Percentiles rank a stretch among this genome's conserved stretches.
These are phyloP conservation scores for Tetraselmis chui DNA, from an alignment of 139 green algal species.

Conservation along the genomic window DNA sequence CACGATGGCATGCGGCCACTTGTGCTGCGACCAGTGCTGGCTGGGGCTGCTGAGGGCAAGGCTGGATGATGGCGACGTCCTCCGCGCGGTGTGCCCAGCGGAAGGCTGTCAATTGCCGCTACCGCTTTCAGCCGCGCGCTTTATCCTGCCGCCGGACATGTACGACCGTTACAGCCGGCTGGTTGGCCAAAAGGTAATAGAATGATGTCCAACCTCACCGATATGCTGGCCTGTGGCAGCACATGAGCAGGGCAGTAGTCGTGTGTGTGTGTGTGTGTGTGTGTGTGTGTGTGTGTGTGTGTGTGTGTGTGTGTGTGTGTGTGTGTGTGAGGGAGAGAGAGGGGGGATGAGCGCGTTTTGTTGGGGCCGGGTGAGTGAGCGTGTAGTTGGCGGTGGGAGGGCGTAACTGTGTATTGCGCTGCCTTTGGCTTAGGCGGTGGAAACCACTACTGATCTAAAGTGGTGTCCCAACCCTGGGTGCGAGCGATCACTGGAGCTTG, in stretches of 20 bases:
- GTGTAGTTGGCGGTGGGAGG: too few relatives aligned
- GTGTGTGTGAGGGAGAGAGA: too few relatives aligned
- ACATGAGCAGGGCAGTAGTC: too few relatives aligned
- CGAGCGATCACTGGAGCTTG: not conserved
- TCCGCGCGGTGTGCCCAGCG: constrained; percentile 11
- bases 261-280: too few relatives aligned
- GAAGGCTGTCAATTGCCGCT: constrained; percentile 17
- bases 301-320: too few relatives aligned
- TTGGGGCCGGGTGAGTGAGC: too few relatives aligned
- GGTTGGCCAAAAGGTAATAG: not conserved
- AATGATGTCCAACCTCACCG: too few relatives aligned
- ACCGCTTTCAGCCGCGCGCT: not conserved
- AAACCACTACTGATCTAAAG: not conserved
- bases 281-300: too few relatives aligned
- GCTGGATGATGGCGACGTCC: constrained; percentile 14
- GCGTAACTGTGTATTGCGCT: too few relatives aligned
- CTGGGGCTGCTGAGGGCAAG: not conserved
- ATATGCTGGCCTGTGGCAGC: too few relatives aligned
- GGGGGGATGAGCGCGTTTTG: too few relatives aligned
- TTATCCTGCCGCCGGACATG: constrained; percentile 7
- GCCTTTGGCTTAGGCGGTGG: too few relatives aligned
- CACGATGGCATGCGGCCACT: constrained; percentile 12
- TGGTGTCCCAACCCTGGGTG: constrained; percentile 12
- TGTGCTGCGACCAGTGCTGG: constrained; percentile 16
- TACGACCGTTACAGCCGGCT: not conserved